Conservation (phyloP, 73 alveolate species). For the Paramecium pentaurelia region DNA sequence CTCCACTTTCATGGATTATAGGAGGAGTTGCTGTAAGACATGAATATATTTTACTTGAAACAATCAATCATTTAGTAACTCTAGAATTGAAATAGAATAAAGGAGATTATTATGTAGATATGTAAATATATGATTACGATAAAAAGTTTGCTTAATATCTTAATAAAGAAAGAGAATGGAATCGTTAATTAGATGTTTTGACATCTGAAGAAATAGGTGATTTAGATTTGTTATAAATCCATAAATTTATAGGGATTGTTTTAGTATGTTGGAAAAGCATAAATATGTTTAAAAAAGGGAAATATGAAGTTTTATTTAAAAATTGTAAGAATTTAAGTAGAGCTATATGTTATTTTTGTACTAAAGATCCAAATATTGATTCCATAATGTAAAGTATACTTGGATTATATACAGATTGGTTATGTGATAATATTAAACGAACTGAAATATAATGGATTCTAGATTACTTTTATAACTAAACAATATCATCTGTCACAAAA, state of each 20-base stretch:
- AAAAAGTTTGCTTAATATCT: not conserved
- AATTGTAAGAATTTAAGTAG: not conserved
- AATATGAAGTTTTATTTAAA: slow-evolving; percentile 30
- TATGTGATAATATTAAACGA: not conserved
- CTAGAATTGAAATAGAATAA: not conserved
- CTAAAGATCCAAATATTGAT: not conserved
- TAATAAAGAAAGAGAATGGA: not conserved
- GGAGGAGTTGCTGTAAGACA: slow-evolving; percentile 25
- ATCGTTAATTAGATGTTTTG: not conserved
- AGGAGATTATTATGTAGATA: not conserved
- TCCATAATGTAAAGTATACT: not conserved
- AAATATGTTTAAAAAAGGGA: slow-evolving; percentile 13
- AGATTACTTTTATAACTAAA: not conserved
- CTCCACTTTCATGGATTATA: slow-evolving; percentile 4
- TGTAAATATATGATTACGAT: not conserved
- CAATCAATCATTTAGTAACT: not conserved
- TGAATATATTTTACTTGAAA: not conserved
- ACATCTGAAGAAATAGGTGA: not conserved
- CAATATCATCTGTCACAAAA: not conserved
- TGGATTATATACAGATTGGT: slow-evolving; percentile 25
- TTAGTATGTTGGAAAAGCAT: not conserved
- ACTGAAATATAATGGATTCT: not conserved
- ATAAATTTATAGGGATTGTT: not conserved
- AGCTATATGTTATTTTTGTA: not conserved
- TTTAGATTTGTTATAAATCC: not conserved